phyloP scores from a whole-genome alignment of 75 land plant genomes.

The Selaginella moellendorffii region DNA sequence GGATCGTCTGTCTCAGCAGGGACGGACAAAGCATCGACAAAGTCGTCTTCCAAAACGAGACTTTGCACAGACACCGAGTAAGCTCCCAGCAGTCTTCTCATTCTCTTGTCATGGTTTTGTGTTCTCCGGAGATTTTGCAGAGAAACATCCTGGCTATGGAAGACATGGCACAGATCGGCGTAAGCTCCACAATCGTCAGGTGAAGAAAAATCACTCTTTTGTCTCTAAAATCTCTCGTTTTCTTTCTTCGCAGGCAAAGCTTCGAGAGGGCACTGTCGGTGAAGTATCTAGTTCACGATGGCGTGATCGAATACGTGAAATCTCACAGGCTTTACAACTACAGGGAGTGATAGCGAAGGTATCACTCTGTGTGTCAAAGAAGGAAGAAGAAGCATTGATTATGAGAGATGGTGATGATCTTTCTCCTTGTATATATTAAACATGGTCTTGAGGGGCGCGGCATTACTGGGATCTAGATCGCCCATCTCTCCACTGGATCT shows the following conservation, averaged over 20 bases:
- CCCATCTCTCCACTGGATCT: too few relatives aligned
- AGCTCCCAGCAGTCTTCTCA: neutral
- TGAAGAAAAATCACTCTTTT: constrained; percentile 11
- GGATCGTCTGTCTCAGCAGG: constrained; percentile 65
- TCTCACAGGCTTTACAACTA: constrained; percentile 15
- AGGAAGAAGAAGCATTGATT: too few relatives aligned
- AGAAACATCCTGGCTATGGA: constrained; percentile 62
- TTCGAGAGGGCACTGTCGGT: constrained; percentile 16
- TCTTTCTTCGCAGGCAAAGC: constrained; percentile 15
- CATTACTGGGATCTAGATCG: too few relatives aligned
- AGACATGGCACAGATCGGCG: constrained; percentile 51
- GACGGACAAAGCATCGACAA: constrained; percentile 47
- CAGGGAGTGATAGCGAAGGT: neutral
- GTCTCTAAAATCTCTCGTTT: too few relatives aligned
- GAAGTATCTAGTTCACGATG: constrained; percentile 19
- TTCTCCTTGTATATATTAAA: too few relatives aligned
- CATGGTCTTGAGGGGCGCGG: too few relatives aligned
- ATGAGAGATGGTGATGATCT: too few relatives aligned
- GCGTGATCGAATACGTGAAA: constrained; percentile 20
- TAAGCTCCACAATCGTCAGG: constrained; percentile 84
- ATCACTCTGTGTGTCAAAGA: too few relatives aligned
- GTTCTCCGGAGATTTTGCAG: constrained; percentile 31
- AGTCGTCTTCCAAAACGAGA: constrained; percentile 42
- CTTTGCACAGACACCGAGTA: constrained; percentile 53
- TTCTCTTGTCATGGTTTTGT: neutral